phyloP scores from a whole-genome alignment of 2,329 filamentous ascomycete species.

The Epicoccum nigrum region DNA sequence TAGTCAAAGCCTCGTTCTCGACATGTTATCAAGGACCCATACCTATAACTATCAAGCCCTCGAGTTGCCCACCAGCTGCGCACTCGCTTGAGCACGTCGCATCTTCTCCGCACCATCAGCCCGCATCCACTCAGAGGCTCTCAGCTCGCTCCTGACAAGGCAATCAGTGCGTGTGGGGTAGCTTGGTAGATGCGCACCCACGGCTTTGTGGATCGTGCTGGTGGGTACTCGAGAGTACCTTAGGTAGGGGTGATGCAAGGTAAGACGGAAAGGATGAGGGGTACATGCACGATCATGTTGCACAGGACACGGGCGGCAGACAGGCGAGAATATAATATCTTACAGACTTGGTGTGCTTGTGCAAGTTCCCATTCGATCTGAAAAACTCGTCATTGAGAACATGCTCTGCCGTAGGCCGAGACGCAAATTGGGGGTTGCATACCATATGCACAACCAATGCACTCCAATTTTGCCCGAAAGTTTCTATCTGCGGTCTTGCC shows the following conservation, averaged over 20 bases:
- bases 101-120: slow-evolving; percentile 22
- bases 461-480: slow-evolving; percentile 2
- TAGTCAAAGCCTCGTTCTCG: too few species aligned
- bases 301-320: neutral
- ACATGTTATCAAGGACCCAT: too few species aligned
- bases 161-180: too few species aligned
- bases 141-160: too few species aligned
- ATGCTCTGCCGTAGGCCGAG: neutral
- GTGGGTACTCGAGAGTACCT: too few species aligned
- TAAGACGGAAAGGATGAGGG: slow-evolving; percentile 10
- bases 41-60: too few species aligned
- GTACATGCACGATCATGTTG: slow-evolving; percentile 1
- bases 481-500: slow-evolving; percentile 3
- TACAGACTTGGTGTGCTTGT: neutral
- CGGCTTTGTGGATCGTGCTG: neutral
- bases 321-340: neutral
- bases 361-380: neutral
- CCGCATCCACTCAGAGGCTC: slow-evolving; percentile 22
- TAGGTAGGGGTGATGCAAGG: slow-evolving; percentile 3
- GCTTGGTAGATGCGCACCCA: too few species aligned
- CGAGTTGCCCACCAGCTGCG: too few species aligned
- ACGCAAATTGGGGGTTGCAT: neutral
- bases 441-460: neutral
- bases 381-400: neutral
- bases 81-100: too few species aligned